Base-by-base conservation (phyloP, 129 eudicot genomes). In the Flaveria linearis region DNA sequence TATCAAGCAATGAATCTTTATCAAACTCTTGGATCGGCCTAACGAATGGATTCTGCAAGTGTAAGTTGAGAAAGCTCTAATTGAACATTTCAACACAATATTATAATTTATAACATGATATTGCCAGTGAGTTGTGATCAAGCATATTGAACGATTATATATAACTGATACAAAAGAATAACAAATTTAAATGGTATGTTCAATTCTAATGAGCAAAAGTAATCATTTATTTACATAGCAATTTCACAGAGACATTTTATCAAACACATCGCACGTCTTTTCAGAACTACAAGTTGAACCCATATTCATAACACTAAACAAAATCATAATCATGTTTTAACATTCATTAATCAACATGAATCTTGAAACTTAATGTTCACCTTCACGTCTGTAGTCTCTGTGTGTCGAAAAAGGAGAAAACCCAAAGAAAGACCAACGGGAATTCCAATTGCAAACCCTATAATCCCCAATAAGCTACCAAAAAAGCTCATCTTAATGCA, bases 361-460 rank as follows among this genome's bases (percentile, higher is more conserved):
- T 6, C 68, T 53, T 16, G 14, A 73, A 17, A 20, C 23, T 39
- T 42, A 23, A 46, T 75, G 30, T 45, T 75, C 61, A 62, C 91
- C 96, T 90, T 78, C 23, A 87, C 90, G 62, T 90, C 85, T 76
- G 75, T 47, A 78, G 89, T 74, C 23, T 80, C 83, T 57, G 82
- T 85, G 69, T 68, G 74, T 56, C 75, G 80, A 69, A 90, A 90
- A 22, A 85, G 5, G 61, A 84, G 75, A 71, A 81, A 90, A 11
- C 92, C 93, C 55, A 85, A 45, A n/a, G 81, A 43, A 58, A 87
- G 78, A 52, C 96, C 96, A 3, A 90, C 42, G 1, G 90, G 86
- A 20, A 88, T 80, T 53, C 96, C 96, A 22, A 87, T 60, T 9
- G 84, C 87, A 72, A 90, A 90, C 11, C 96, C 96, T 7, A 78